Evolutionary conservation across 306 rosid species (phyloP).

Genomic region (Abrus precatorius): DNA sequence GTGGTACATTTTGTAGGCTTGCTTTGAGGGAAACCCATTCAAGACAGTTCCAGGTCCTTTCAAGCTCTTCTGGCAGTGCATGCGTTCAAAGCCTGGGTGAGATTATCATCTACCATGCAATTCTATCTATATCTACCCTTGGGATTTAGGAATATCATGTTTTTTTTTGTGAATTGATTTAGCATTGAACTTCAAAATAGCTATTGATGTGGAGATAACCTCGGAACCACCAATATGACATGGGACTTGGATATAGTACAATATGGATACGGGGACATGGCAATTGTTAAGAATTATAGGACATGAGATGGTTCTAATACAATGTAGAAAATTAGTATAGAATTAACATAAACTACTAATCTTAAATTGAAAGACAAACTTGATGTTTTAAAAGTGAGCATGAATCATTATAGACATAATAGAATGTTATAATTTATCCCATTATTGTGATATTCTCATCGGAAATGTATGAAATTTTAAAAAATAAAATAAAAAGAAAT

Average conservation of each 20-base stretch:
- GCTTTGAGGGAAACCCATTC: conserved; percentile 97
- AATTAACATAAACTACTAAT: not conserved
- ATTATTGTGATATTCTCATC: not conserved
- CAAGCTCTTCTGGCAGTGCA: conserved; percentile 94
- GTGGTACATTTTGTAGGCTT: conserved; percentile 66
- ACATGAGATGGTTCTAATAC: not conserved
- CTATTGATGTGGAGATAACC: not conserved
- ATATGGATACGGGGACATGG: not conserved
- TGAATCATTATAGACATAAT: not conserved
- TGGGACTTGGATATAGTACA: not conserved
- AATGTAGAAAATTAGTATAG: no score
- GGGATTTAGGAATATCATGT: not conserved
- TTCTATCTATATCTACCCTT: conserved; percentile 37
- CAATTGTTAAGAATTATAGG: not conserved
- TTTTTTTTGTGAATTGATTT: conserved; percentile 20
- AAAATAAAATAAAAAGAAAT: no score
- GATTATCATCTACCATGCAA: conserved; percentile 35
- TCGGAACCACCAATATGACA: not conserved
- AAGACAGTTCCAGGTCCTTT: conserved; percentile 97
- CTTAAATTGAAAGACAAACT: not conserved
- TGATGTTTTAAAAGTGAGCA: not conserved
- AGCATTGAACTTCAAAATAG: not conserved
- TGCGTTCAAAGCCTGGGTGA: conserved; percentile 99
- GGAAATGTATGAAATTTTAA: not conserved
- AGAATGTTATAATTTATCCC: not conserved